Evolutionary conservation across 768 basidiomycete species (phyloP).

Genomic region (Russula foetens): DNA sequence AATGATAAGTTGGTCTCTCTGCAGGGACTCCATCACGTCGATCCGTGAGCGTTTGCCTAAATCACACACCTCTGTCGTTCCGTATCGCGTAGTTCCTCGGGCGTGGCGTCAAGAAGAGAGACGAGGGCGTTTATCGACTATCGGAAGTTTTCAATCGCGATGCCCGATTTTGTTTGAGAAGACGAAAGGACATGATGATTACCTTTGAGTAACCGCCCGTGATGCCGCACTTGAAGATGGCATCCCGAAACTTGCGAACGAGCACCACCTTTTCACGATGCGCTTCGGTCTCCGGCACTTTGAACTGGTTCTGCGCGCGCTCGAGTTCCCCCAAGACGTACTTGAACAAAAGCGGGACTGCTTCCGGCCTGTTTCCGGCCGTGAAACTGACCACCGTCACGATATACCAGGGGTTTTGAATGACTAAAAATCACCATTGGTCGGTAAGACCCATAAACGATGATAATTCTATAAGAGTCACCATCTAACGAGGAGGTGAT

Average conservation of each 20-base stretch:
- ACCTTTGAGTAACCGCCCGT: slow-evolving; percentile 55
- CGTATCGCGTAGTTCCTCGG: slow-evolving; percentile 43
- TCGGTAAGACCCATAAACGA: background rate
- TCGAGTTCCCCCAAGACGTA: slow-evolving; percentile 40
- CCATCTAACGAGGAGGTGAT: slow-evolving; percentile 18
- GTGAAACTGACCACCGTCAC: slow-evolving; percentile 49
- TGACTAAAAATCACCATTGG: slow-evolving; percentile 12
- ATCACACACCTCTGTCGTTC: slow-evolving; percentile 36
- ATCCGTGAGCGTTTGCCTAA: background rate
- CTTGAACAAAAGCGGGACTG: slow-evolving; percentile 46
- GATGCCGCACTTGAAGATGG: slow-evolving; percentile 53
- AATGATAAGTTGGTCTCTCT: slow-evolving; percentile 38
- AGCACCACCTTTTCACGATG: slow-evolving; percentile 35
- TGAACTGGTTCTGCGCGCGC: slow-evolving; percentile 19
- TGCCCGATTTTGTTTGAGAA: background rate
- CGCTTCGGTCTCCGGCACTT: slow-evolving; percentile 14
- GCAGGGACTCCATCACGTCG: background rate
- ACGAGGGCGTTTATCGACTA: slow-evolving; percentile 54
- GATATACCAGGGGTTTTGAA: slow-evolving; percentile 50
- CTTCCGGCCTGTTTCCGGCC: slow-evolving; percentile 52
- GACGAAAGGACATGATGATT: slow-evolving; percentile 2
- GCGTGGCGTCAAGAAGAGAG: slow-evolving; percentile 43
- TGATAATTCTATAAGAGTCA: background rate
- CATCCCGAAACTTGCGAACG: slow-evolving; percentile 51
- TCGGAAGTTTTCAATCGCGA: background rate